Base-by-base conservation (phyloP, 352 stramenopile genomes). In the Pythium rhizo-oryzae region DNA sequence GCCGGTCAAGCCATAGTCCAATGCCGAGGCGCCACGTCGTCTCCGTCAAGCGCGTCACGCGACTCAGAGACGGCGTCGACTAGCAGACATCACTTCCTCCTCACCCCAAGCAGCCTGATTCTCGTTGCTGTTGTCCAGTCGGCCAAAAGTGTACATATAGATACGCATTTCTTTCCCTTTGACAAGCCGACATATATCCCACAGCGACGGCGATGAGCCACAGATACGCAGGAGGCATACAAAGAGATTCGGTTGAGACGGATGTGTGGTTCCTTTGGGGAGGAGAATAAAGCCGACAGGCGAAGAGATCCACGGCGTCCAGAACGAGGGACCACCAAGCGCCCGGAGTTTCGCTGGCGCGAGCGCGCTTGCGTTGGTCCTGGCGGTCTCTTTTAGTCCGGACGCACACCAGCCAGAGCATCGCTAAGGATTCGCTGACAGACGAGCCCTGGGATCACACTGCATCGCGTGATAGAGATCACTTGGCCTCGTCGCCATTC, bases 31-130 rank as follows among this genome's bases (percentile, higher is more conserved):
- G 18, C 59, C 59, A 66, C 59, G 59, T 66, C 50, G 59, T 30
- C 37, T 35, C 18, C 11, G 19, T 16, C 12, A 41, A 30, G 19
- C 35, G 30, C 33, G 50, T 59, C 59, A 59, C 49, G 49, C 37
- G 49, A 23, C 18, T n/a, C 11, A 4, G 33, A 50, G 23, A 33
- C 49, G 25, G 23, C 55, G 28, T 24, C 37, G 44, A 47, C 13
- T 47, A 47, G 41, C 35, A 47, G 15, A 7, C 18, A n/a, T 47
- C 41, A 47, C 9, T n/a, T 46, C 2, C 41, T 47, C 15, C 15
- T n/a, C 41, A 1, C 24, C 0, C 58, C 58, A 64, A 64, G 58
- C 58, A 64, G 59, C 59, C 46, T 65, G 47, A 65, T 39, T 28
- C 25, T 11, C 12, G 35, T 41, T 15, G 35, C 13, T 56, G 52